Evolutionary conservation across 495 filamentous ascomycete species (phyloP).

Genomic region (Schizothecium vesticola): DNA sequence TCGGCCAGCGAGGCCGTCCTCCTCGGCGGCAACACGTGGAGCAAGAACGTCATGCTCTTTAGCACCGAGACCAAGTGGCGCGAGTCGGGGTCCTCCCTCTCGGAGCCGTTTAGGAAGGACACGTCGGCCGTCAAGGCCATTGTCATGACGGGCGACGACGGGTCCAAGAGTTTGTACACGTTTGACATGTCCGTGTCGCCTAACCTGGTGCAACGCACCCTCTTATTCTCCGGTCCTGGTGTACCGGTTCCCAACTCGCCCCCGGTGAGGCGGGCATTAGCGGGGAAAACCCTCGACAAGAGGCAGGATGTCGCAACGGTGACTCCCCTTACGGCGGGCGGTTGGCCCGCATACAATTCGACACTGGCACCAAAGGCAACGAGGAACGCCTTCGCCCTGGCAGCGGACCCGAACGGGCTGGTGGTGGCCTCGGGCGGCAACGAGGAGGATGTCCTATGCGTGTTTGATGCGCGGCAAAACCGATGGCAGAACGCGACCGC

Average conservation of each 20-base stretch:
- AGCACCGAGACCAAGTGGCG: slow-evolving; percentile 51
- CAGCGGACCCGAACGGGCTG: slow-evolving; percentile 49
- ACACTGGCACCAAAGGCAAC: slow-evolving; percentile 60
- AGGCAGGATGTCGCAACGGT: slow-evolving; percentile 17
- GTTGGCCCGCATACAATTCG: slow-evolving; percentile 75
- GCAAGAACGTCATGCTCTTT: slow-evolving; percentile 64
- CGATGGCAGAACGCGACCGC: slow-evolving; percentile 72
- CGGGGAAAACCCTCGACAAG: slow-evolving; percentile 20
- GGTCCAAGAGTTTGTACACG: slow-evolving; percentile 73
- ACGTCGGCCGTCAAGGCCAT: slow-evolving; percentile 49
- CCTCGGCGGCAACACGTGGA: slow-evolving; percentile 65
- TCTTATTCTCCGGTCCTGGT: slow-evolving; percentile 45
- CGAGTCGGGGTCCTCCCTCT: slow-evolving; percentile 55
- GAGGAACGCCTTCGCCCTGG: slow-evolving; percentile 43
- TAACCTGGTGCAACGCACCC: slow-evolving; percentile 66
- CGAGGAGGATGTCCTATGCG: slow-evolving; percentile 56
- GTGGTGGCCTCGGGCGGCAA: slow-evolving; percentile 77
- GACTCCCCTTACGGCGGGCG: slow-evolving; percentile 41
- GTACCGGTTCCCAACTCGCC: slow-evolving; percentile 39
- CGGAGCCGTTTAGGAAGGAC: slow-evolving; percentile 51
- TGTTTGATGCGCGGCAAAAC: slow-evolving; percentile 78
- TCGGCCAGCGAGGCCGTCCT: slow-evolving; percentile 64
- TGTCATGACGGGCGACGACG: slow-evolving; percentile 65
- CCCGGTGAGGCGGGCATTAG: slow-evolving; percentile 23
- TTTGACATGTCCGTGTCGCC: slow-evolving; percentile 75